phyloP scores from a whole-genome alignment of 306 rosid species.

The Sphenostylis stenocarpa region DNA sequence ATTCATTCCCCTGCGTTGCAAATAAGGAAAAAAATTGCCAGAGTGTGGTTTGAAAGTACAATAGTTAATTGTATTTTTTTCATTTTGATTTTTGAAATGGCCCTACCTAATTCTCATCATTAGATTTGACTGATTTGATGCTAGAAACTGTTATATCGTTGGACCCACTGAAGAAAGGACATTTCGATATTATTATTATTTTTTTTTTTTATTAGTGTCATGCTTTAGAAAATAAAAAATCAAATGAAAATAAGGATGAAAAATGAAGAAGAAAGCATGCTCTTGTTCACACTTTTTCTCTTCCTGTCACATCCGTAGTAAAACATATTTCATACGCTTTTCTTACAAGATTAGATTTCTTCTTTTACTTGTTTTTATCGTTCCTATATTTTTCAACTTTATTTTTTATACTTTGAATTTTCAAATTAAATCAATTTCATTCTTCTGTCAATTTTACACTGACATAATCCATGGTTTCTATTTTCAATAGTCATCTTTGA shows the following conservation, averaged over 20 bases:
- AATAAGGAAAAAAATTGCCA: not conserved
- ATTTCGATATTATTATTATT: not conserved
- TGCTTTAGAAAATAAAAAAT: not conserved
- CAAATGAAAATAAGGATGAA: not conserved
- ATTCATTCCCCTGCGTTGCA: not conserved
- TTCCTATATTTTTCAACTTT: too few species aligned
- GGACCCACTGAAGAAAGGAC: not conserved
- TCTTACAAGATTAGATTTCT: not conserved
- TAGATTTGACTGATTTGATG: slow-evolving; percentile 1
- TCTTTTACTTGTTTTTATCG: too few species aligned
- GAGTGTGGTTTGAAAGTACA: not conserved
- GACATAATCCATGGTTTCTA: too few species aligned
- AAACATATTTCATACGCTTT: not conserved
- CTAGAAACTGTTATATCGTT: not conserved
- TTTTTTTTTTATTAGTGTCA: too few species aligned
- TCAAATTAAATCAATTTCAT: too few species aligned
- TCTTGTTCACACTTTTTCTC: not conserved
- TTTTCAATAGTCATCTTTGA: too few species aligned
- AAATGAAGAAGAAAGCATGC: not conserved
- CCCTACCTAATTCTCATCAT: not conserved
- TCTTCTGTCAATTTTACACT: too few species aligned
- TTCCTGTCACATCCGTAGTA: not conserved
- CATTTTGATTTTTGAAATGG: not conserved
- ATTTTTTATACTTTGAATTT: too few species aligned
- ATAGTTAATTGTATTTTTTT: not conserved